phyloP scores from a whole-genome alignment of 208 protist genomes.

The Acanthamoeba healyi region DNA sequence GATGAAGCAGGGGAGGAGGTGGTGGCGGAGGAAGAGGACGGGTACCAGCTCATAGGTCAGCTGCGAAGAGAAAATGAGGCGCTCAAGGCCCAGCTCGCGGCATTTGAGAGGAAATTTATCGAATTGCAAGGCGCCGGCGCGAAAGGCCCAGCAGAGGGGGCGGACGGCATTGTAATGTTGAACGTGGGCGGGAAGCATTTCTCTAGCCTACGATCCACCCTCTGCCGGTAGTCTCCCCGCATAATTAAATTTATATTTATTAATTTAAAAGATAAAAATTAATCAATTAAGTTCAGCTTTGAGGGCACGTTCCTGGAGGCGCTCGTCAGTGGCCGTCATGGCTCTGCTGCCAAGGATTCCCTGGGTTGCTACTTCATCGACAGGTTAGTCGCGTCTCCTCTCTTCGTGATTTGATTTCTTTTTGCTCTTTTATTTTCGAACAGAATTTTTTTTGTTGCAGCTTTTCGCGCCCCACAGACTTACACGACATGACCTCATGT shows the following conservation, averaged over 20 bases:
- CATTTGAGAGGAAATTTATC: constrained; percentile 19
- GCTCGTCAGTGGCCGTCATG: background rate
- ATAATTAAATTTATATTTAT: background rate
- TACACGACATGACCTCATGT: background rate
- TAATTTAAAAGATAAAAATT: background rate
- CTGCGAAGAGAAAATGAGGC: constrained; percentile 4
- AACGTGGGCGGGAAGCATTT: constrained; percentile 74
- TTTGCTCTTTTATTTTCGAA: background rate
- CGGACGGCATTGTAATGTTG: constrained; percentile 24
- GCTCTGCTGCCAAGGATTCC: background rate
- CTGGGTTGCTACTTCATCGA: constrained; percentile 59
- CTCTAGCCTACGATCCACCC: constrained; percentile 57
- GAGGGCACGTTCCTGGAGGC: constrained; percentile 58
- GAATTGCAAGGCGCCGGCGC: background rate
- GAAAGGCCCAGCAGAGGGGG: background rate
- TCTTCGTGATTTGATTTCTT: background rate
- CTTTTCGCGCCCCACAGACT: background rate
- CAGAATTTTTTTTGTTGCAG: background rate
- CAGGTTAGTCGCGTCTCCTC: background rate
- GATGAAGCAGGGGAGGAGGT: background rate
- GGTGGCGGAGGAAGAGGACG: background rate
- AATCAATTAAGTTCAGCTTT: background rate
- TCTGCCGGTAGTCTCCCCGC: constrained; percentile 4
- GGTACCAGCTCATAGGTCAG: background rate
- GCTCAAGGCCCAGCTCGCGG: background rate